Conservation (phyloP, 1,139 yeast genomes). For the Hemisphaericaspora xylanilytica region DNA sequence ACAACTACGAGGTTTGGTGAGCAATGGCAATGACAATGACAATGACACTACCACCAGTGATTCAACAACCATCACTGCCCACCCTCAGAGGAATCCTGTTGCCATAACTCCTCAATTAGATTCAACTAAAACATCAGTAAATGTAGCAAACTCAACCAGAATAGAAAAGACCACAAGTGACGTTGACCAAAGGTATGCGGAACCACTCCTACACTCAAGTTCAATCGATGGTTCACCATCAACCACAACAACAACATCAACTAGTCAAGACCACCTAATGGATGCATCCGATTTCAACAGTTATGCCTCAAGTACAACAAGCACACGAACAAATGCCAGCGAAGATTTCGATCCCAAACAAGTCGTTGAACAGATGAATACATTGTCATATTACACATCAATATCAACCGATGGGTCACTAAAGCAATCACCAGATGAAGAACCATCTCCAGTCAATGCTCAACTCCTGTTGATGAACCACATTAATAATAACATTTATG, state of each 20-base stretch:
- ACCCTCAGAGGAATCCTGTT: too few species aligned
- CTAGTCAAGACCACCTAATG: conserved; percentile 4
- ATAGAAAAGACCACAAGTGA: background rate
- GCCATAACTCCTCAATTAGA: too few species aligned
- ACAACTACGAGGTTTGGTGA: conserved; percentile 9
- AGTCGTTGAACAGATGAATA: background rate
- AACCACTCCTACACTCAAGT: conserved; percentile 1
- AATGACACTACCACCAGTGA: background rate
- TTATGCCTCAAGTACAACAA: conserved; percentile 6
- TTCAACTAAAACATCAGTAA: too few species aligned
- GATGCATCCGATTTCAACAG: background rate
- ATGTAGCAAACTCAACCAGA: background rate
- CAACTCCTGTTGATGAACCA: background rate
- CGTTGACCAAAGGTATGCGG: background rate
- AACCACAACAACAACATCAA: background rate
- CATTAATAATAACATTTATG: background rate
- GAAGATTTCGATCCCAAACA: background rate
- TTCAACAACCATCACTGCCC: too few species aligned
- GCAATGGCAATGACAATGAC: background rate
- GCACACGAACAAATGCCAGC: background rate
- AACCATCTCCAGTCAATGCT: conserved; percentile 1
- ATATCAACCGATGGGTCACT: background rate
- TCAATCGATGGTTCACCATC: conserved; percentile 1
- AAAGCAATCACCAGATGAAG: background rate
- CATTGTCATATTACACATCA: background rate